Base-by-base conservation (phyloP, 2,329 filamentous ascomycete species). In the Rugonectria rugulosa region DNA sequence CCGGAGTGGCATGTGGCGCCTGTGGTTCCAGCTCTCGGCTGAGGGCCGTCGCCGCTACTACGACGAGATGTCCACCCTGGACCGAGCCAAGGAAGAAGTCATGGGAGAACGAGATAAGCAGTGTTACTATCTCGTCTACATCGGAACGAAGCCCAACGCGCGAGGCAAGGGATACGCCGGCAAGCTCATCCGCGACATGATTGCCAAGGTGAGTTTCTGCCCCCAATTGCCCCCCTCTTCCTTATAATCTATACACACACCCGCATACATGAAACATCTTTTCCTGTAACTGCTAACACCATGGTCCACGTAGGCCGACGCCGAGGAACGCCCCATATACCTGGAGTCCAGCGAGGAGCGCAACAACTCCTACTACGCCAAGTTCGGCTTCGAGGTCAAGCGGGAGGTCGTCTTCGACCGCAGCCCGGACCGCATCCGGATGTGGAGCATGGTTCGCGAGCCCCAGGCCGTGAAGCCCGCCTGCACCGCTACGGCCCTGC, bases 401-500 rank as follows among this genome's bases (percentile, higher is more conserved):
- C 82, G 81, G 66, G 82, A 86, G 65, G 83, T 94, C 62, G 79
- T 82, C 68, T 77, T 93, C 65, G 77, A 81, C 67, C 77, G 87
- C 44, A 84, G 79, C 9, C 71, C 74, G 23, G 77, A 81, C 56
- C 83, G 88, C 23, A 81, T 93, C 44, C 79, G 79, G 54, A 77
- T 94, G 72, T 88, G 90, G 69, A 89, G 92, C 75, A 96, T 96
- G 91, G 88, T 94, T 47, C 81, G 90, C 57, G 88, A 92, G 78
- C 89, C 90, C 46, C 77, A 75, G 66, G 62, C 62, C 42, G 63
- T 63, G 50, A 68, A 70, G 50, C 60, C 54, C 38, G 45, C 48
- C 36, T 73, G 71, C 61, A 60, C 66, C 17, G 57, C 67, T 26
- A 40, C 37, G 20, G 42, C 62, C 26, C 36, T 68, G 41, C 41